Conservation (phyloP, 208 protist genomes). For the Leishmania tropica region DNA sequence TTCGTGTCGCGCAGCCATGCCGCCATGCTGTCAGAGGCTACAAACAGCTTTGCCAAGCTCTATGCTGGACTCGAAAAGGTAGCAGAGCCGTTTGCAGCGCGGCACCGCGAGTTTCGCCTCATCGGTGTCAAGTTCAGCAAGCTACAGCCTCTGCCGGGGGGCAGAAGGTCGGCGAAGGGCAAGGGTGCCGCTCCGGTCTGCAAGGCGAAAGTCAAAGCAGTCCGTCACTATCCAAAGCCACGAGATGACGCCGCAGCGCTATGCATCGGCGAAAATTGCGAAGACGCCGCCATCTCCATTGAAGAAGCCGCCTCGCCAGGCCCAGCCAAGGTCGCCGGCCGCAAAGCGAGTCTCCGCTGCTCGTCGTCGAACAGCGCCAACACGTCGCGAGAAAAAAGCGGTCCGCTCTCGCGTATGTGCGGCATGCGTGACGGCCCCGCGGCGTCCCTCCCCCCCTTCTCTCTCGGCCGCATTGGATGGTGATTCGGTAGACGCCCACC, state of each 20-base stretch:
- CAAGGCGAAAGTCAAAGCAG: no score
- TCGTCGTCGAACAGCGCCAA: neutral
- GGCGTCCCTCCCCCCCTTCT: no score
- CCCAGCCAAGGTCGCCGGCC: neutral
- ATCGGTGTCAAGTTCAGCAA: constrained; percentile 44
- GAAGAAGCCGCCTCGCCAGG: neutral
- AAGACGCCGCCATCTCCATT: neutral
- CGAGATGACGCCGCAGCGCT: neutral
- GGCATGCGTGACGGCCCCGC: neutral
- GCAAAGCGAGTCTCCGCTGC: neutral
- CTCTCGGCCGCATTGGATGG: neutral
- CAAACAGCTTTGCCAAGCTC: constrained; percentile 29
- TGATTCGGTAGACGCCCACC: neutral
- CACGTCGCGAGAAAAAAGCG: neutral
- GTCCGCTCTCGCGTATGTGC: neutral
- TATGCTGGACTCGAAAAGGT: constrained; percentile 18
- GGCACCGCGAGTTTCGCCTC: constrained; percentile 41
- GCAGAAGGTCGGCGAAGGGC: no score
- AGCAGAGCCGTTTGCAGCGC: constrained; percentile 19
- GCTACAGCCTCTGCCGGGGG: constrained; percentile 12
- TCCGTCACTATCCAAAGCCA: no score
- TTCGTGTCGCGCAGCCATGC: constrained; percentile 32
- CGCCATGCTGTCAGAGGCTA: constrained; percentile 38
- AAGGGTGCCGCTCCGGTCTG: no score
- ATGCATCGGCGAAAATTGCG: neutral